These are phyloP conservation scores for Akanthomyces uredinophilus DNA, from an alignment of 2,329 filamentous ascomycete species.

Conservation along the genomic window DNA sequence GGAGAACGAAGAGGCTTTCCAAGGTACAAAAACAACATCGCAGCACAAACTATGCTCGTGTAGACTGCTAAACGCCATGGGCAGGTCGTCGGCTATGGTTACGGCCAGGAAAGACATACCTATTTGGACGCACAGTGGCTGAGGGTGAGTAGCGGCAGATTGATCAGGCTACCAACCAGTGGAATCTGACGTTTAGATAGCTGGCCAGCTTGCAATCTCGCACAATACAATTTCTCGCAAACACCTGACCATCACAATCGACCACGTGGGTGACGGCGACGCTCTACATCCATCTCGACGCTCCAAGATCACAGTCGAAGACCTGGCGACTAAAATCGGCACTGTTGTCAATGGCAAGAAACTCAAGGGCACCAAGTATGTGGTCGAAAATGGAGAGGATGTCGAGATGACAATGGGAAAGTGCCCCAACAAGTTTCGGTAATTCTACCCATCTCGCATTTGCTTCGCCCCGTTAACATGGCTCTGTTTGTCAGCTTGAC, in stretches of 20 bases:
- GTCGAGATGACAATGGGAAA: slow-evolving; percentile 69
- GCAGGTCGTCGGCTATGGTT: slow-evolving; percentile 65
- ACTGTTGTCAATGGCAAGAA: slow-evolving; percentile 70
- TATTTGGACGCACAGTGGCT: slow-evolving; percentile 74
- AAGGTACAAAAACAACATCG: slow-evolving; percentile 29
- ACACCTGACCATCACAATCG: slow-evolving; percentile 75
- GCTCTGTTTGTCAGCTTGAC: slow-evolving; percentile 49
- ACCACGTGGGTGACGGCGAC: slow-evolving; percentile 57
- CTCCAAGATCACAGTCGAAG: slow-evolving; percentile 68
- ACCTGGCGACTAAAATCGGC: slow-evolving; percentile 79
- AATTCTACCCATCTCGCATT: slow-evolving; percentile 12
- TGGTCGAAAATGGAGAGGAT: slow-evolving; percentile 46
- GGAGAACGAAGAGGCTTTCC: slow-evolving; percentile 52
- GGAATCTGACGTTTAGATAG: slow-evolving; percentile 35
- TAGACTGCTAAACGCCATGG: slow-evolving; percentile 13
- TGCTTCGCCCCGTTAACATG: neutral
- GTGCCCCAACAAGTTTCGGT: slow-evolving; percentile 60
- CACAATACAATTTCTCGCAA: slow-evolving; percentile 83
- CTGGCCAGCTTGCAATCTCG: slow-evolving; percentile 63
- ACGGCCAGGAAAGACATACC: slow-evolving; percentile 75
- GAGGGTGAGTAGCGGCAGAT: slow-evolving; percentile 47
- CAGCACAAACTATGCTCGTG: neutral
- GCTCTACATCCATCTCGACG: slow-evolving; percentile 60
- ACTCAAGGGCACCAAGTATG: slow-evolving; percentile 57
- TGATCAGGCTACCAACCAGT: neutral